Conservation (phyloP, 2,329 filamentous ascomycete genomes). For the Allantophomopsis lycopodina region DNA sequence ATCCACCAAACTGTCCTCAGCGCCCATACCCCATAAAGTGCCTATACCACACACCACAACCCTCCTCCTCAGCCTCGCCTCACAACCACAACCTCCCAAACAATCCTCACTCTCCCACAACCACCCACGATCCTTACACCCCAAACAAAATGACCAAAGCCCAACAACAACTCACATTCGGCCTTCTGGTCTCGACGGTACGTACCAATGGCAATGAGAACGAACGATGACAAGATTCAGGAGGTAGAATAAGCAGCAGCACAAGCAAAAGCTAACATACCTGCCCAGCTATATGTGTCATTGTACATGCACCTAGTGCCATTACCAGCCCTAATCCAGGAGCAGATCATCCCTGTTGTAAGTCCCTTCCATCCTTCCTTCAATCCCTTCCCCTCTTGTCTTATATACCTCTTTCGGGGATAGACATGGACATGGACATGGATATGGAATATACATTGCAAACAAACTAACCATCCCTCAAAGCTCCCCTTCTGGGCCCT, state of each 20-base stretch:
- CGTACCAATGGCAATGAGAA: constrained; percentile 18
- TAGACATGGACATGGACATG: too few species aligned
- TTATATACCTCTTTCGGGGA: too few species aligned
- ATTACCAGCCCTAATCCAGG: constrained; percentile 62
- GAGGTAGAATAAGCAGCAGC: constrained; percentile 1
- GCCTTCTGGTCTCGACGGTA: constrained; percentile 81
- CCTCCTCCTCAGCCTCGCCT: too few species aligned
- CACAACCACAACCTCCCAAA: too few species aligned
- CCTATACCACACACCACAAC: too few species aligned
- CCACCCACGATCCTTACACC: too few species aligned
- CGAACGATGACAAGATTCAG: constrained; percentile 1
- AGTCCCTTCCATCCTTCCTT: neutral
- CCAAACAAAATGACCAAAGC: constrained; percentile 67
- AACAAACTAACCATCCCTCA: constrained; percentile 2
- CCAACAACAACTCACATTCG: constrained; percentile 80
- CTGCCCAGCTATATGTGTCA: constrained; percentile 67
- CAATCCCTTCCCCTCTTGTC: neutral
- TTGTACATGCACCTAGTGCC: constrained; percentile 76
- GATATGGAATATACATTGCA: too few species aligned
- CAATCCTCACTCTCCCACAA: too few species aligned
- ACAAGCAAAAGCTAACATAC: neutral
- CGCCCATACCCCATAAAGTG: neutral
- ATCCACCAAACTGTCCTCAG: neutral
- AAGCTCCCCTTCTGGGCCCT: constrained; percentile 89
- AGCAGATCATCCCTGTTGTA: constrained; percentile 73